phyloP scores from a whole-genome alignment of 768 basidiomycete genomes.

The Leccinellum luteum region DNA sequence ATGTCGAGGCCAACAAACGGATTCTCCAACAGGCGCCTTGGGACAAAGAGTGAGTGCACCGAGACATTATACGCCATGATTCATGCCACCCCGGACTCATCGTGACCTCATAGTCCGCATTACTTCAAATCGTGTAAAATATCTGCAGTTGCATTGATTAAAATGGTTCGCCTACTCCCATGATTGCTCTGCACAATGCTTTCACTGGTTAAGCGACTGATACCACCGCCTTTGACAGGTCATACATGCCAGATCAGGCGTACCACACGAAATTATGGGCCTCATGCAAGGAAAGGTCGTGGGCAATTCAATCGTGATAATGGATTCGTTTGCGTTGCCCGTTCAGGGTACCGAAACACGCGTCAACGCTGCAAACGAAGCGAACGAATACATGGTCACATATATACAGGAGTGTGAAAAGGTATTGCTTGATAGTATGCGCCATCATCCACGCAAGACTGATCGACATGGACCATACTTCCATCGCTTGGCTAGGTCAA shows the following conservation, averaged over 20 bases:
- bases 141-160: conserved; percentile 91
- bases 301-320: conserved; percentile 73
- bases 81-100: background rate
- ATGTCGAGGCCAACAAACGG: conserved; percentile 61
- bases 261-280: conserved; percentile 98
- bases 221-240: conserved; percentile 52
- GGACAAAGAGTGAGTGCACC: conserved; percentile 71
- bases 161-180: conserved; percentile 61
- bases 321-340: conserved; percentile 96
- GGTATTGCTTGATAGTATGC: conserved; percentile 39
- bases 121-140: conserved; percentile 92
- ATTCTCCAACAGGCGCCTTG: conserved; percentile 76
- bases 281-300: conserved; percentile 97
- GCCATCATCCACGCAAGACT: background rate
- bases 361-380: conserved; percentile 93
- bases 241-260: conserved; percentile 96
- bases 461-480: background rate
- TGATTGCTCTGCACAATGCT: background rate
- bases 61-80: background rate
- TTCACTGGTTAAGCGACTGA: background rate
- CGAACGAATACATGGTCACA: conserved; percentile 98
- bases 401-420: conserved; percentile 80
- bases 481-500: conserved; percentile 55
- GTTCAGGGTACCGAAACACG: conserved; percentile 98
- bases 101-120: conserved; percentile 50